A percentile compares a stretch with the other conserved stretches of the same genome.
phyloP scores from a whole-genome alignment of 192 early-diverging fungal genomes.

The Backusella psychrophila region DNA sequence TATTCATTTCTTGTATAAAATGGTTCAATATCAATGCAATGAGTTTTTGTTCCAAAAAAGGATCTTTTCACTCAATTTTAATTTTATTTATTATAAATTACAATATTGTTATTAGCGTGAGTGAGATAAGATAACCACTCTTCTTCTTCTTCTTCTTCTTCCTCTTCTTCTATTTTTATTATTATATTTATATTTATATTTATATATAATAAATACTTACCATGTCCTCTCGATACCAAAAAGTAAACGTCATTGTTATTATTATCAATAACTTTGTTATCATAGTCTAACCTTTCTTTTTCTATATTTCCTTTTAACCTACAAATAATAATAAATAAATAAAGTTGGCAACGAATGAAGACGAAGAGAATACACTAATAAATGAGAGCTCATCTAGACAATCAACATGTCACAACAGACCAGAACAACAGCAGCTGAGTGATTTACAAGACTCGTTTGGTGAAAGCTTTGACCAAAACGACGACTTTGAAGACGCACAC shows the following conservation, averaged over 20 bases:
- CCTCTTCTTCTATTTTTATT: neutral
- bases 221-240: constrained; percentile 15
- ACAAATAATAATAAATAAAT: neutral
- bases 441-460: constrained; percentile 31
- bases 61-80: constrained; percentile 5
- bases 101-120: neutral
- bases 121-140: neutral
- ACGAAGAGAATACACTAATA: neutral
- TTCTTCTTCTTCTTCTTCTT: neutral
- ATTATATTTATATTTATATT: neutral
- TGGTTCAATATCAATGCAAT: neutral
- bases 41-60: neutral
- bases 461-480: constrained; percentile 17
- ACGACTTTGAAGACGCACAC: constrained; percentile 7
- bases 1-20: neutral
- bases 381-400: neutral
- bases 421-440: constrained; percentile 15
- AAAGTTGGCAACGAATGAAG: constrained; percentile 7
- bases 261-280: neutral
- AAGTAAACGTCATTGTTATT: neutral
- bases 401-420: neutral
- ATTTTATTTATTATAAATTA: neutral
- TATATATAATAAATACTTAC: neutral
- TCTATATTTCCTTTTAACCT: neutral
- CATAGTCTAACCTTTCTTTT: neutral